phyloP scores from a whole-genome alignment of 192 early-diverging fungal species.

The Linnemannia zychae region DNA sequence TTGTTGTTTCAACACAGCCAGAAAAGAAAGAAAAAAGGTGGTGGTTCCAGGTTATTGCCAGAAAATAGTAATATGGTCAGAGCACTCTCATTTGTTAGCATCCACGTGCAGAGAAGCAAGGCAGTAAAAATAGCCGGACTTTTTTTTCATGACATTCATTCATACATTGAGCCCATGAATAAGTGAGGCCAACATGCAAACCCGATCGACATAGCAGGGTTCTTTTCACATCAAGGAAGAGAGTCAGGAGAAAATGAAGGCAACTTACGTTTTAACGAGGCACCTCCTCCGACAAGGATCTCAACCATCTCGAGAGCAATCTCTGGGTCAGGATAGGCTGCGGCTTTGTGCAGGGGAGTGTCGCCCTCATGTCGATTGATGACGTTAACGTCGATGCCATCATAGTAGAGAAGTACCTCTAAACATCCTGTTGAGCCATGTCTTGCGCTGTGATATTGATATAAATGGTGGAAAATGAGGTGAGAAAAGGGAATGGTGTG shows the following conservation, averaged over 20 bases:
- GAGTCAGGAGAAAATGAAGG: neutral
- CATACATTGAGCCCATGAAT: conserved; percentile 17
- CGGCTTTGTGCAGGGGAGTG: conserved; percentile 80
- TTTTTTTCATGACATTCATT: neutral
- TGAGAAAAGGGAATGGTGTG: neutral
- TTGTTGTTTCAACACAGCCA: neutral
- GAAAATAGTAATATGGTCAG: neutral
- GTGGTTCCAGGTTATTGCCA: neutral
- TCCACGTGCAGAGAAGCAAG: conserved; percentile 20
- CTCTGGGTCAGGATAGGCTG: conserved; percentile 68
- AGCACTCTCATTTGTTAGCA: neutral
- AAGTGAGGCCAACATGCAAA: neutral
- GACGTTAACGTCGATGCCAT: conserved; percentile 68
- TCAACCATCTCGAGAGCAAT: conserved; percentile 71
- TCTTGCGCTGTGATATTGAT: conserved; percentile 54
- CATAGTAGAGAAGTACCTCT: conserved; percentile 64
- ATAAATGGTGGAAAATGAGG: neutral
- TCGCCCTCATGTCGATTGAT: conserved; percentile 66
- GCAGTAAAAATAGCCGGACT: conserved; percentile 1
- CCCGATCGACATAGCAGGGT: neutral
- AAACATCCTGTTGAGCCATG: conserved; percentile 71
- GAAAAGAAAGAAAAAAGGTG: neutral
- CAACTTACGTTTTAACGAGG: conserved; percentile 60
- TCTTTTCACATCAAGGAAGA: neutral
- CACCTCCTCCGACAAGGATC: conserved; percentile 66